Evolutionary conservation across 176 grass and related monocot species (phyloP).

Genomic region (Hsuehochloa calcarea): DNA sequence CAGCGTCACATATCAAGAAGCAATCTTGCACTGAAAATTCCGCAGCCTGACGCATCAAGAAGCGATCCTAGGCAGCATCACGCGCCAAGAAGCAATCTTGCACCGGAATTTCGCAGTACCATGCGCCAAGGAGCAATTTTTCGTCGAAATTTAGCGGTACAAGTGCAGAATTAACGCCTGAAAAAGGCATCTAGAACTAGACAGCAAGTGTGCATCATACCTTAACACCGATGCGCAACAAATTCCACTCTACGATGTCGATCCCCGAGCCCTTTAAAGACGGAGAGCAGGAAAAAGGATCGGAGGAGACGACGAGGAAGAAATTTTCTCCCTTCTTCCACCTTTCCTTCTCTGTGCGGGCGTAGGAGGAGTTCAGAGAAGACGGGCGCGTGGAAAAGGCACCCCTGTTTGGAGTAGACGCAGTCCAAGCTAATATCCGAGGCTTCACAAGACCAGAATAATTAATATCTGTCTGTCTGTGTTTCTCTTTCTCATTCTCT

Average conservation of each 20-base stretch:
- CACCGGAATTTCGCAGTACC: not conserved
- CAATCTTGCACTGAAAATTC: not conserved
- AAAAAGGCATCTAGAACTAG: not conserved
- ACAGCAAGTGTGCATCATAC: slow-evolving; percentile 20
- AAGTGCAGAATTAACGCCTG: not conserved
- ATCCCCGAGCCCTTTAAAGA: not conserved
- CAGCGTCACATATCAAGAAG: slow-evolving; percentile 5
- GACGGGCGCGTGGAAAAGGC: slow-evolving; percentile 51
- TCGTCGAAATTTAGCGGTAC: not conserved
- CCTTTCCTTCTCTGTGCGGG: not conserved
- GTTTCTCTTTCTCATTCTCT: not conserved
- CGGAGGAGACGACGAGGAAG: not conserved
- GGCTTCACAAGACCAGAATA: not conserved
- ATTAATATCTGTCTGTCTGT: not conserved
- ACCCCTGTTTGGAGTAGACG: slow-evolving; percentile 29
- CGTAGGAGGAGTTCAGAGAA: not conserved
- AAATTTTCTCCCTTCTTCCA: not conserved
- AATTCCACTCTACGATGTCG: not conserved
- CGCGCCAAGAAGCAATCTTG: not conserved
- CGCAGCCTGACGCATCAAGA: not conserved
- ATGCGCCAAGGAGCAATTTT: not conserved
- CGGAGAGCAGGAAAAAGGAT: not conserved
- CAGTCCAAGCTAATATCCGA: slow-evolving; percentile 16
- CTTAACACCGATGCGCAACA: not conserved
- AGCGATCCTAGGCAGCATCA: not conserved